Conservation (phyloP, 352 stramenopile genomes). For the Globisporangium paroecandrum region DNA sequence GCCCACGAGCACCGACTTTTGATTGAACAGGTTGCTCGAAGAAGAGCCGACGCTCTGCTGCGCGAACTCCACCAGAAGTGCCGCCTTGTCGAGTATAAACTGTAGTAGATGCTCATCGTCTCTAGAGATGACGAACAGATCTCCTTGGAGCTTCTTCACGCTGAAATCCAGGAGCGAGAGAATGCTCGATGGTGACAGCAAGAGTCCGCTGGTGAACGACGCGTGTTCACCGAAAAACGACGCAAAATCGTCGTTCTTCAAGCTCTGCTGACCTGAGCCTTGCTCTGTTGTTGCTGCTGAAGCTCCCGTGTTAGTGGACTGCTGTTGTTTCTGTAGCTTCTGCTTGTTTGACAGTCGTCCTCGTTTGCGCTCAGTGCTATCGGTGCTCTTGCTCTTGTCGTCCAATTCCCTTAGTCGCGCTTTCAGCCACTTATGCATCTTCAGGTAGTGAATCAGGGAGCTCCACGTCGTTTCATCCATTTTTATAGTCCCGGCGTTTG, state of each 20-base stretch:
- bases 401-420: slow-evolving; percentile 17
- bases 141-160: slow-evolving; percentile 11
- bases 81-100: slow-evolving; percentile 20
- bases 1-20: slow-evolving; percentile 16
- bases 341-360: slow-evolving; percentile 15
- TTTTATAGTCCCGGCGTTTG: neutral
- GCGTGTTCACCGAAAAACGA: slow-evolving; percentile 23
- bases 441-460: slow-evolving; percentile 25
- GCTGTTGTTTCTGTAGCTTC: slow-evolving; percentile 10
- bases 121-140: slow-evolving; percentile 2
- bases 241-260: slow-evolving; percentile 10
- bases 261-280: neutral
- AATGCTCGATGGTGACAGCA: slow-evolving; percentile 20
- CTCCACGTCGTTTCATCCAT: slow-evolving; percentile 23
- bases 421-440: slow-evolving; percentile 34
- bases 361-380: slow-evolving; percentile 16
- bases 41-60: slow-evolving; percentile 12
- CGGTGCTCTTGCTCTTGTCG: slow-evolving; percentile 2
- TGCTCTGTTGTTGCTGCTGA: neutral
- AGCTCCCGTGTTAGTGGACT: neutral
- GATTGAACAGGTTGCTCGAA: slow-evolving; percentile 13
- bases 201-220: slow-evolving; percentile 14
- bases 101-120: slow-evolving; percentile 24
- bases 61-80: slow-evolving; percentile 12
- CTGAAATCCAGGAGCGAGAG: slow-evolving; percentile 16